A percentile compares a stretch with the other conserved stretches of the same genome.
Conservation (phyloP, 345 rosid genomes). For the Stellera chamaejasme region DNA sequence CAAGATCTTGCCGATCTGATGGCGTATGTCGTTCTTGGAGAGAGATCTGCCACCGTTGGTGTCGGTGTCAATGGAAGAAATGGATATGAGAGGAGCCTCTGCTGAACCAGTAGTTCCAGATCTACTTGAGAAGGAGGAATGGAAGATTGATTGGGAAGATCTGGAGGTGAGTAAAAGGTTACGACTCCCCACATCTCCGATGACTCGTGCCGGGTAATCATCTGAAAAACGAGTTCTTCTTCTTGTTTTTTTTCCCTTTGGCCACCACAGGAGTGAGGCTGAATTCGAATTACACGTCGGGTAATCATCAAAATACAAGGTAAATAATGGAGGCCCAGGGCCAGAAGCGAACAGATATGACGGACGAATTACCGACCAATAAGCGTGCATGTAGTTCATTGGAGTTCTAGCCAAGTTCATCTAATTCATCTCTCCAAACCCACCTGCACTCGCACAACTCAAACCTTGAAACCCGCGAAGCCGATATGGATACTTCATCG, state of each 20-base stretch:
- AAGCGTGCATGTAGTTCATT: slow-evolving; percentile 86
- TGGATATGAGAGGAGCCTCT: too few relatives aligned
- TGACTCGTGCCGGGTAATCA: too few relatives aligned
- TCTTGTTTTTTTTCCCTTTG: not conserved
- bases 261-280: slow-evolving; percentile 1
- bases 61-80: too few relatives aligned
- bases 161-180: too few relatives aligned
- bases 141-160: too few relatives aligned
- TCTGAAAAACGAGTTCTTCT: not conserved
- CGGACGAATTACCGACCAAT: slow-evolving; percentile 79
- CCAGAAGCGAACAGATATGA: slow-evolving; percentile 74
- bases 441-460: slow-evolving; percentile 41
- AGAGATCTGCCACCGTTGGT: too few relatives aligned
- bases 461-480: slow-evolving; percentile 34
- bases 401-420: slow-evolving; percentile 69
- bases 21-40: too few relatives aligned
- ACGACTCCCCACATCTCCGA: too few relatives aligned
- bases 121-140: too few relatives aligned
- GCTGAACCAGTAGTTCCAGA: too few relatives aligned
- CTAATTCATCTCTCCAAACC: slow-evolving; percentile 53
- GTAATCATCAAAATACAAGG: not conserved
- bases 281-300: not conserved
- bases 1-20: too few relatives aligned
- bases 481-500: slow-evolving; percentile 90
- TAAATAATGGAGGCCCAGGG: slow-evolving; percentile 69